A percentile compares a stretch with the other conserved stretches of the same genome.
Evolutionary conservation across 164 flowering plant genomes (phyloP).

Genomic region (Vitis vinifera): DNA sequence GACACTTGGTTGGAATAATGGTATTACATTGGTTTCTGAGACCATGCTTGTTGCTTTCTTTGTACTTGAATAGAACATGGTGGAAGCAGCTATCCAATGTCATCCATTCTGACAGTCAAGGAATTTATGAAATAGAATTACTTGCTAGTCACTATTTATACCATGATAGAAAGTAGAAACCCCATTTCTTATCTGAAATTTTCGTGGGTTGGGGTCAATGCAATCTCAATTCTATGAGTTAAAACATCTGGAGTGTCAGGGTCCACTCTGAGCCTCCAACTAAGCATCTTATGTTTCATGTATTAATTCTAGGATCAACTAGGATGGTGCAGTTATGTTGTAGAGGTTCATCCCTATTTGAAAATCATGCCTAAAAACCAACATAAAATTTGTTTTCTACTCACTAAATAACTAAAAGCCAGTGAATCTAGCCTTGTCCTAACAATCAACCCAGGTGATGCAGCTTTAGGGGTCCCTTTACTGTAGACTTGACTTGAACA

Average conservation of each 20-base stretch:
- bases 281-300: neutral
- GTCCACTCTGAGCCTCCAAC: neutral
- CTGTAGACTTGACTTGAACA: neutral
- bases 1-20: neutral
- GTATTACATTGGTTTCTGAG: neutral
- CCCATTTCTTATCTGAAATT: neutral
- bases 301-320: neutral
- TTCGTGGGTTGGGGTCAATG: neutral
- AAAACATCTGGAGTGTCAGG: neutral
- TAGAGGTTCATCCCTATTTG: neutral
- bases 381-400: too few relatives aligned
- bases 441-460: neutral
- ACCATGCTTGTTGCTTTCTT: neutral
- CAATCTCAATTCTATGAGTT: neutral
- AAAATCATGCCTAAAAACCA: too few relatives aligned
- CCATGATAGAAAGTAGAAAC: too few relatives aligned
- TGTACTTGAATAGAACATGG: neutral
- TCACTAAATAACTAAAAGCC: neutral
- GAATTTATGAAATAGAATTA: neutral
- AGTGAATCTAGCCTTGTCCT: neutral
- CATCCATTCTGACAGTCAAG: neutral
- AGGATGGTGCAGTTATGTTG: neutral
- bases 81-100: neutral
- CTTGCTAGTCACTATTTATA: too few relatives aligned
- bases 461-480: neutral